Evolutionary conservation across 176 grass and related monocot genomes (phyloP).

Genomic region (Otatea glauca): DNA sequence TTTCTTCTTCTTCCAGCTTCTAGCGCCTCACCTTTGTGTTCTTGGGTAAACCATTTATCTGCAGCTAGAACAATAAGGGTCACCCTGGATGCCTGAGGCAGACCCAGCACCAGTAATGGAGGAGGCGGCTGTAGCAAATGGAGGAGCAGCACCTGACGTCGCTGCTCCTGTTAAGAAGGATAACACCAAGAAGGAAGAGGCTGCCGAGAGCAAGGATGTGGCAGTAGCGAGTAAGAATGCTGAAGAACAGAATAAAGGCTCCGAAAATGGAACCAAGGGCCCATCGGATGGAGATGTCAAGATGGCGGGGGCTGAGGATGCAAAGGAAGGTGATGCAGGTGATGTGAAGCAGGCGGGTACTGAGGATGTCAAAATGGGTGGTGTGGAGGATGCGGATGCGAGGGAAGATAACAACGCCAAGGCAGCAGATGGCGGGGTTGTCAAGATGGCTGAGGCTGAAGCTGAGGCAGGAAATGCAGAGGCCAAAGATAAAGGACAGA

Average conservation of each 20-base stretch:
- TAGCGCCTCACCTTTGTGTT: constrained; percentile 4
- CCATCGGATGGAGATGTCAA: constrained; percentile 46
- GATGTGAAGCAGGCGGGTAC: constrained; percentile 29
- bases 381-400: constrained; percentile 2
- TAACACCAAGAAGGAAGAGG: constrained; percentile 37
- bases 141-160: constrained; percentile 25
- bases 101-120: constrained; percentile 48
- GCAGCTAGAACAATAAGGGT: constrained; percentile 50
- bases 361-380: constrained; percentile 38
- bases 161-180: constrained; percentile 38
- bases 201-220: constrained; percentile 25
- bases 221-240: constrained; percentile 12
- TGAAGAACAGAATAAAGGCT: constrained; percentile 40
- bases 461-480: constrained; percentile 28
- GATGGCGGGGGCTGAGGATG: constrained; percentile 40
- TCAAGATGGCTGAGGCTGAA: constrained; percentile 45
- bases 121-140: constrained; percentile 48
- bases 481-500: constrained; percentile 28
- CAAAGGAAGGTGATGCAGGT: constrained; percentile 30
- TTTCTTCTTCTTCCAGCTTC: not conserved
- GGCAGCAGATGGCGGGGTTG: constrained; percentile 32
- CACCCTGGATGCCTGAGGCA: constrained; percentile 33
- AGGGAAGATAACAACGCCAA: constrained; percentile 33
- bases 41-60: constrained; percentile 17
- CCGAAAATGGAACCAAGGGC: constrained; percentile 43